Evolutionary conservation across 2,329 filamentous ascomycete species (phyloP).

Genomic region (Epichloe coenophiala): DNA sequence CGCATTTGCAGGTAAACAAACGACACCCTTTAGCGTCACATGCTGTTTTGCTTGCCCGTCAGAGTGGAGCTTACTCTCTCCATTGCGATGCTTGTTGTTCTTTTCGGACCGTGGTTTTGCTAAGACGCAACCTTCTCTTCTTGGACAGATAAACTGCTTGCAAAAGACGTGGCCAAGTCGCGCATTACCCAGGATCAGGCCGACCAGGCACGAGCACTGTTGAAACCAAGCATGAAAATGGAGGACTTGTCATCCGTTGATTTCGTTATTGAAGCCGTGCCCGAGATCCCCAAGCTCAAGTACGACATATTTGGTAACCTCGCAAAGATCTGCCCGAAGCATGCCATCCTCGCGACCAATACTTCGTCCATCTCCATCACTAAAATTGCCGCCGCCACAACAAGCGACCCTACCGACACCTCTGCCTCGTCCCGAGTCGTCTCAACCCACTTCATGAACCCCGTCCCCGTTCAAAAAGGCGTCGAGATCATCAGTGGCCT

Average conservation of each 20-base stretch:
- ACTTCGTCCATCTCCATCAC: constrained; percentile 98
- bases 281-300: constrained; percentile 82
- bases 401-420: constrained; percentile 63
- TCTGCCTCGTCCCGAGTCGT: constrained; percentile 77
- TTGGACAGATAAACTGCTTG: constrained; percentile 70
- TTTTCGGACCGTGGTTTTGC: background rate
- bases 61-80: background rate
- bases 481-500: constrained; percentile 95
- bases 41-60: background rate
- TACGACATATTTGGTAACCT: constrained; percentile 74
- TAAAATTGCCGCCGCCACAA: constrained; percentile 80
- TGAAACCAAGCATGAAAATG: constrained; percentile 59
- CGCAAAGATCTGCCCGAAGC: constrained; percentile 65
- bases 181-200: constrained; percentile 74
- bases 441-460: constrained; percentile 99
- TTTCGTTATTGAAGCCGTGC: constrained; percentile 95
- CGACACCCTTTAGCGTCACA: background rate
- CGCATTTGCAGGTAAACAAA: constrained; percentile 60
- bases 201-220: constrained; percentile 53
- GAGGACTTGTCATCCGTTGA: constrained; percentile 72
- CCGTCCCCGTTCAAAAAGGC: constrained; percentile 89
- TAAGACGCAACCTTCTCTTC: background rate
- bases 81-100: background rate
- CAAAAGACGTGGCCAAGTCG: constrained; percentile 83
- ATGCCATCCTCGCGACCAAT: constrained; percentile 90